These are phyloP conservation scores for Boletellus ananas DNA, from an alignment of 768 basidiomycete species.

Conservation along the genomic window DNA sequence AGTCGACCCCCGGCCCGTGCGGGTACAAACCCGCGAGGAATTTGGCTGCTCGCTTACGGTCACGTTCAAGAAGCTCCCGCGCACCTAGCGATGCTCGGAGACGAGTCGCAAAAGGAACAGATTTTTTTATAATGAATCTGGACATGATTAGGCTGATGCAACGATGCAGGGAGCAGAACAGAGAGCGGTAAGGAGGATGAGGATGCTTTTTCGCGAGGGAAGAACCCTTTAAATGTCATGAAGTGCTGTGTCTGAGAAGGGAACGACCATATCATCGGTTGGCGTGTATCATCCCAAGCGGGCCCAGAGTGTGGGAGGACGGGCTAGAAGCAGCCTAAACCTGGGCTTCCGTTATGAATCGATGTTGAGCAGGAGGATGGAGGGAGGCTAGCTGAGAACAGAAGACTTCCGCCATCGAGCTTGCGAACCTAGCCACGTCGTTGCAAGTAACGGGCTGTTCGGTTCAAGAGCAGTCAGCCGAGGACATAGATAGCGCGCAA, in stretches of 20 bases:
- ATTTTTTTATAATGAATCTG: slow-evolving; percentile 31
- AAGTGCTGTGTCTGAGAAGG: neutral
- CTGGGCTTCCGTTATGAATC: neutral
- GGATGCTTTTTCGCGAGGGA: neutral
- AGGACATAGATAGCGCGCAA: too few species aligned
- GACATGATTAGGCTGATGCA: slow-evolving; percentile 31
- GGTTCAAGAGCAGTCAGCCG: too few species aligned
- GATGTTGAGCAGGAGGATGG: neutral
- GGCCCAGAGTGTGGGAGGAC: neutral
- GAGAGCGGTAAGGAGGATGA: neutral
- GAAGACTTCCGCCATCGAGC: neutral
- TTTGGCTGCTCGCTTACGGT: slow-evolving; percentile 53
- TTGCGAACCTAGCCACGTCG: neutral
- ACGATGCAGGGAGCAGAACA: neutral
- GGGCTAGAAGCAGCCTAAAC: neutral
- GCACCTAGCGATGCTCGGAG: slow-evolving; percentile 38
- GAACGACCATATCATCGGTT: neutral
- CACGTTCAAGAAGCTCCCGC: slow-evolving; percentile 48
- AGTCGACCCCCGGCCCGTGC: slow-evolving; percentile 44
- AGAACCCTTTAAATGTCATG: slow-evolving; percentile 17
- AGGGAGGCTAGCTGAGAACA: neutral
- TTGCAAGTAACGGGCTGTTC: too few species aligned
- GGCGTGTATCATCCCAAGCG: neutral
- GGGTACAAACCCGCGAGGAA: slow-evolving; percentile 50
- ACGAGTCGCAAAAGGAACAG: slow-evolving; percentile 45